Evolutionary conservation across 2,329 filamentous ascomycete species (phyloP), one percentile per base, ranked within the genome.

Genomic region (Cordyceps cicadae): DNA sequence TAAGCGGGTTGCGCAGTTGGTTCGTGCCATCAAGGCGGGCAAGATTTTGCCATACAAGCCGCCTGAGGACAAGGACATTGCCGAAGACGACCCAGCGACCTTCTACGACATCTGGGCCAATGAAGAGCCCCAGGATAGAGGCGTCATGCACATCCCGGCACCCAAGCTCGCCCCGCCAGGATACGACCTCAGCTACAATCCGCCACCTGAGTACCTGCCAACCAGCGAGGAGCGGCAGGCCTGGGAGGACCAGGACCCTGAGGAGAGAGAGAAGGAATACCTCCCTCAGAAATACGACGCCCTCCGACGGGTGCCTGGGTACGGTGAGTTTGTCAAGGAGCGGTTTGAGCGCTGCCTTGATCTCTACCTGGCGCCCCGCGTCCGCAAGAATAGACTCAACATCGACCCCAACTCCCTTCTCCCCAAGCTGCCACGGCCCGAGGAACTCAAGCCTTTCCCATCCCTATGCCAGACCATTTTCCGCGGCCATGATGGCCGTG

Each of bases 141-240:
- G 97, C 72, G 80, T 89, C 41, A 97, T 97, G 92, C 90, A 97
- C 70, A 88, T 97, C 59, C 89, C 94, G 17, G 93, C 94, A 1
- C 94, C 94, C 5, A 99, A 99, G 72, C 81, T 95, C 54, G 87
- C 93, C 32, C 93, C 94, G 43, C 94, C 94, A 32, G 92, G 92
- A 57, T 97, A 96, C 72, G 92, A 96, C 69, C 85, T 97, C 72
- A 96, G 91, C 70, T 97, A 99, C 73, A 96, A 97, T 74, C 94
- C 94, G 26, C 94, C 95, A 54, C 84, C 88, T 4, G 94, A 99
- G 77, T 99, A 97, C 72, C 79, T 99, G 2, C 95, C 93, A 1
- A 89, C 90, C 59, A 85, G 88, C 69, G 86, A 89, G 45, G 94
- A 99, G 77, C 90, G 82, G 71, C 86, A 89, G 66, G 82, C 83